Evolutionary conservation across 805 yeast species (phyloP).

Genomic region (Sugiyamaella valdiviana): DNA sequence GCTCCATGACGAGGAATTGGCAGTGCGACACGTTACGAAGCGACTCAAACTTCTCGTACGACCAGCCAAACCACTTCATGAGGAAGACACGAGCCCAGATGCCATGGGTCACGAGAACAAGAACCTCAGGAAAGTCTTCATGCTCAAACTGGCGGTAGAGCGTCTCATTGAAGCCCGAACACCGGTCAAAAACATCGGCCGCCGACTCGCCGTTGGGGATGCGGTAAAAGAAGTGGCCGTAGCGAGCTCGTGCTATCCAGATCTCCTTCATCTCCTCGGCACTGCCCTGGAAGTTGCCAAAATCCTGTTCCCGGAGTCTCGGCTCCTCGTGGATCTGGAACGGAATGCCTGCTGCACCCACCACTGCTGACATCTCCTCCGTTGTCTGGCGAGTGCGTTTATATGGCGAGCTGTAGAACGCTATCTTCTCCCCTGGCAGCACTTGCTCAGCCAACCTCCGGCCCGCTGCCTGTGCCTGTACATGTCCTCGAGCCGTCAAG

Average conservation of each 20-base stretch:
- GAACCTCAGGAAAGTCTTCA: conserved; percentile 67
- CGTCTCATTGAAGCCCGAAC: conserved; percentile 85
- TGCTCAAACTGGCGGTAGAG: conserved; percentile 69
- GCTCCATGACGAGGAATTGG: conserved; percentile 72
- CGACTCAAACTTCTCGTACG: conserved; percentile 80
- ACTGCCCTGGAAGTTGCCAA: conserved; percentile 82
- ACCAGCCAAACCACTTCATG: conserved; percentile 94
- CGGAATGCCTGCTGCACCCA: conserved; percentile 35
- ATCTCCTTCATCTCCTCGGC: conserved; percentile 68
- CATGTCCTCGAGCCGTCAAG: conserved; percentile 64
- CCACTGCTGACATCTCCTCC: conserved; percentile 56
- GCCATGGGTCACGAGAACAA: conserved; percentile 87
- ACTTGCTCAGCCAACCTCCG: conserved; percentile 32
- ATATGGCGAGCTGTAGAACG: conserved; percentile 85
- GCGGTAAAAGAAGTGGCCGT: conserved; percentile 83
- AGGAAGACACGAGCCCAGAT: conserved; percentile 89
- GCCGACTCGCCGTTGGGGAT: conserved; percentile 95
- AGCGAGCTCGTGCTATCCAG: conserved; percentile 78
- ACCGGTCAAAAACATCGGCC: conserved; percentile 89
- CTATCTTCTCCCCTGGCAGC: conserved; percentile 48
- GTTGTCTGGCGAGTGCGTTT: conserved; percentile 79
- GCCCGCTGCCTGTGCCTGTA: conserved; percentile 37
- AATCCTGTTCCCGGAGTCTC: conserved; percentile 88
- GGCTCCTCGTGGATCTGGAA: conserved; percentile 78
- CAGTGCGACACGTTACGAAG: conserved; percentile 82